These are phyloP conservation scores for Apiosordaria backusii DNA, from an alignment of 495 filamentous ascomycete genomes.

Conservation along the genomic window DNA sequence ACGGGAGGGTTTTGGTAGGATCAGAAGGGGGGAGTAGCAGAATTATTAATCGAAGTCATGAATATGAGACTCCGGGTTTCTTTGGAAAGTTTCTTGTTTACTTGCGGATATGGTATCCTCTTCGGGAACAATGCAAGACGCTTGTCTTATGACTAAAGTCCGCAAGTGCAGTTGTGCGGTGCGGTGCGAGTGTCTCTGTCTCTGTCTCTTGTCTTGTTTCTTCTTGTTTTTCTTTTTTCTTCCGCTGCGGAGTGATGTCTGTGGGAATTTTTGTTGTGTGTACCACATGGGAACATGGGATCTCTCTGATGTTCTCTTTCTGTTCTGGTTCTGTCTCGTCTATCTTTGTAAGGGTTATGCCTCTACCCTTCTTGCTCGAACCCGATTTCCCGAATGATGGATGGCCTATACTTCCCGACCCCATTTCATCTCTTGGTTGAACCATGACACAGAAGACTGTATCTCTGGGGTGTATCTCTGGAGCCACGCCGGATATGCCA, in stretches of 20 bases:
- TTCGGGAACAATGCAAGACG: not conserved
- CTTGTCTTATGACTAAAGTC: not conserved
- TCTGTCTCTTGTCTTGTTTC: not conserved
- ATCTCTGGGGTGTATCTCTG: not conserved
- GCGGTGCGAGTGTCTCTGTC: no score
- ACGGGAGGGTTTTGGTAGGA: not conserved
- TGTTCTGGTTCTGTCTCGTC: not conserved
- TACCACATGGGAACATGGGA: not conserved
- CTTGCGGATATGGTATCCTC: not conserved
- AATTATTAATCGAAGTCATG: not conserved
- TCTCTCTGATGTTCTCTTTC: not conserved
- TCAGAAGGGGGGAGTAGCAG: not conserved
- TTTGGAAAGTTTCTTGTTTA: not conserved
- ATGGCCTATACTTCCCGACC: not conserved
- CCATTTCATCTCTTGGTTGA: not conserved
- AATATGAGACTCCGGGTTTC: not conserved
- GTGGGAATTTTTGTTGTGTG: not conserved
- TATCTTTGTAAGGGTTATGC: not conserved
- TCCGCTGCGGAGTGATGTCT: not conserved
- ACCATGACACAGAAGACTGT: not conserved
- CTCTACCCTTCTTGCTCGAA: not conserved
- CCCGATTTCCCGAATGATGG: not conserved
- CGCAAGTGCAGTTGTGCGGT: no score
- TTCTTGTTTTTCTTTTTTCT: not conserved
- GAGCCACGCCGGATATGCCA: not conserved